A percentile compares a stretch with the other conserved stretches of the same genome.
These are phyloP conservation scores for Calonectria pseudoreteaudii DNA, from an alignment of 2,329 filamentous ascomycete genomes.

Conservation along the genomic window DNA sequence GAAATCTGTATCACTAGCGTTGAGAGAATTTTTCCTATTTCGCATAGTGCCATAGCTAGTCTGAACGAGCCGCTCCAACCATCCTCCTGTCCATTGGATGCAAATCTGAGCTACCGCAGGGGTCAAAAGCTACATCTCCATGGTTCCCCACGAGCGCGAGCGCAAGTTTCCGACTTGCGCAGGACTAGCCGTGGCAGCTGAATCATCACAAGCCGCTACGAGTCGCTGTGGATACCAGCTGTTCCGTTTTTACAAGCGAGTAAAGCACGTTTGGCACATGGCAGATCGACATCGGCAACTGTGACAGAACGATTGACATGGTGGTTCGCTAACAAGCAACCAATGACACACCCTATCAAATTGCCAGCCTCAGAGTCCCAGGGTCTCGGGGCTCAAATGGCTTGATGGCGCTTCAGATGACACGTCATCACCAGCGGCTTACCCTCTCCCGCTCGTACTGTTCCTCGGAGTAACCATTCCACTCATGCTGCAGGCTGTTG, in stretches of 20 bases:
- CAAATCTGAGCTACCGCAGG: neutral
- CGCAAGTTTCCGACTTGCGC: neutral
- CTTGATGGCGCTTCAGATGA: neutral
- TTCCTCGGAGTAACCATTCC: conserved; percentile 44
- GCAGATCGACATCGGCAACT: neutral
- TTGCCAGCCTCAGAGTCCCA: neutral
- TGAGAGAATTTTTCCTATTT: neutral
- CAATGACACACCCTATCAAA: neutral
- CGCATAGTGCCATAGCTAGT: neutral
- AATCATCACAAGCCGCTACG: neutral
- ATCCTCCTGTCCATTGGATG: neutral
- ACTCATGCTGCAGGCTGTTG: conserved; percentile 41
- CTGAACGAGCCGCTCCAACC: neutral
- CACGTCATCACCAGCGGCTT: conserved; percentile 29
- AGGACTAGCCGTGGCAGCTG: neutral
- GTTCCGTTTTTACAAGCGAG: neutral
- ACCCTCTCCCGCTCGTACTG: conserved; percentile 44
- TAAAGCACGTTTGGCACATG: neutral
- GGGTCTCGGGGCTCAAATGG: neutral
- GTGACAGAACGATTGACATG: neutral
- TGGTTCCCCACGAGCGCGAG: too few relatives aligned
- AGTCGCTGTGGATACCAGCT: neutral
- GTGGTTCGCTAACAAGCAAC: neutral
- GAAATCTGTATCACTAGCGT: neutral
- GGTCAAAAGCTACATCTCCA: neutral